Conservation (phyloP, 768 basidiomycete genomes). For the Tremella yokohamensis region DNA sequence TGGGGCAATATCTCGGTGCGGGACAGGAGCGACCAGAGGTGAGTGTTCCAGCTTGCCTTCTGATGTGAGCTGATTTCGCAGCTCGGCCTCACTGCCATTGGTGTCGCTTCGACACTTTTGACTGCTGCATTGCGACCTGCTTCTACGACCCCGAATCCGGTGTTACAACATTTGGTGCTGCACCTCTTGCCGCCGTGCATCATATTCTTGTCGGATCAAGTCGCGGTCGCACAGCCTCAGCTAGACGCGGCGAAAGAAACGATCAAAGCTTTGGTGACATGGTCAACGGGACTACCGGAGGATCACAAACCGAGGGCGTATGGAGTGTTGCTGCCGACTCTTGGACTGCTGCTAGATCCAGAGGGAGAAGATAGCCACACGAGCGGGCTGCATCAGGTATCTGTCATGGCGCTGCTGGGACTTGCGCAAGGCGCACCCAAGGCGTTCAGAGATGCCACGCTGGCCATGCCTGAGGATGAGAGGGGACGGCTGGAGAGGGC, state of each 20-base stretch:
- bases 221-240: slow-evolving; percentile 57
- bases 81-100: slow-evolving; percentile 78
- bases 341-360: slow-evolving; percentile 66
- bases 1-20: slow-evolving; percentile 73
- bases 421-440: slow-evolving; percentile 69
- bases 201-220: slow-evolving; percentile 70
- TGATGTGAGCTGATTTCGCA: slow-evolving; percentile 47
- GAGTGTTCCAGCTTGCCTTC: slow-evolving; percentile 15
- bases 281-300: slow-evolving; percentile 61
- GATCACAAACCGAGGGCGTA: slow-evolving; percentile 62
- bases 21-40: slow-evolving; percentile 61
- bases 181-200: slow-evolving; percentile 76
- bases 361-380: slow-evolving; percentile 37
- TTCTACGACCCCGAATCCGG: slow-evolving; percentile 24
- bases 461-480: slow-evolving; percentile 60
- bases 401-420: slow-evolving; percentile 64
- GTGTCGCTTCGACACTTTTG: slow-evolving; percentile 82
- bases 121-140: slow-evolving; percentile 63
- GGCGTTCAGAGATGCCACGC: slow-evolving; percentile 81
- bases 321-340: slow-evolving; percentile 69
- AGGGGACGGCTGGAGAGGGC: slow-evolving; percentile 70
- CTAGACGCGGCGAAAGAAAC: slow-evolving; percentile 70
- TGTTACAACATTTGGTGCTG: slow-evolving; percentile 66
- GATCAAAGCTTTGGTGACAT: slow-evolving; percentile 70
- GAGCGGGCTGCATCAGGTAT: slow-evolving; percentile 58